Percentiles rank a stretch among this genome's conserved stretches.
Evolutionary conservation across 2,329 filamentous ascomycete species (phyloP).

Genomic region (Colletotrichum cordylinicola): DNA sequence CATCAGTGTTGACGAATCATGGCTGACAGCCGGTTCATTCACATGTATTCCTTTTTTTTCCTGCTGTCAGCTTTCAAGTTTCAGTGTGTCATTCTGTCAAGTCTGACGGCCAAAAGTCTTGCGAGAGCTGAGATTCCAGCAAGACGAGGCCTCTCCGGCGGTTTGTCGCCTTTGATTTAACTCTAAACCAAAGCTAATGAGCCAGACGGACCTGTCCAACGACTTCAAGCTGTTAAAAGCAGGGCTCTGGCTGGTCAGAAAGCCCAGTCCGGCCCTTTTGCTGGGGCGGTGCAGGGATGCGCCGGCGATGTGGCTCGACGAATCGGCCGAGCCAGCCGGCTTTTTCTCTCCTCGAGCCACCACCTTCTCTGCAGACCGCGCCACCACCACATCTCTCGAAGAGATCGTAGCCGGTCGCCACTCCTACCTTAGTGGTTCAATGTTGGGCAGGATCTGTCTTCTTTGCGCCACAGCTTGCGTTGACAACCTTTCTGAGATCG

Average conservation of each 20-base stretch:
- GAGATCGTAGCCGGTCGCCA: not conserved
- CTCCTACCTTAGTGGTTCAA: not conserved
- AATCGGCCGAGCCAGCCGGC: conserved; percentile 14
- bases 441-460: not conserved
- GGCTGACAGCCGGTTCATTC: not conserved
- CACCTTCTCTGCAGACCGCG: not conserved
- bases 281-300: conserved; percentile 10
- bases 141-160: not conserved
- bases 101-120: not conserved
- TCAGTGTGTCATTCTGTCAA: not conserved
- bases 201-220: not conserved
- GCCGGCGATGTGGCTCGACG: not conserved
- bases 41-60: not conserved
- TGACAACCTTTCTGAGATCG: not conserved
- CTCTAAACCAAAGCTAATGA: conserved; percentile 4
- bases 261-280: conserved; percentile 5
- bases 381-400: not conserved
- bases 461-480: not conserved
- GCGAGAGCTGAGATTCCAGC: not conserved
- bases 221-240: not conserved
- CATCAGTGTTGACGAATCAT: not conserved
- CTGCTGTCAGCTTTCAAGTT: not conserved
- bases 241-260: not conserved
- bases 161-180: not conserved
- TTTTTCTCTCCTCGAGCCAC: not conserved